Base-by-base conservation (phyloP, 1,284 basidiomycete genomes). In the Golubevia pallescens region DNA sequence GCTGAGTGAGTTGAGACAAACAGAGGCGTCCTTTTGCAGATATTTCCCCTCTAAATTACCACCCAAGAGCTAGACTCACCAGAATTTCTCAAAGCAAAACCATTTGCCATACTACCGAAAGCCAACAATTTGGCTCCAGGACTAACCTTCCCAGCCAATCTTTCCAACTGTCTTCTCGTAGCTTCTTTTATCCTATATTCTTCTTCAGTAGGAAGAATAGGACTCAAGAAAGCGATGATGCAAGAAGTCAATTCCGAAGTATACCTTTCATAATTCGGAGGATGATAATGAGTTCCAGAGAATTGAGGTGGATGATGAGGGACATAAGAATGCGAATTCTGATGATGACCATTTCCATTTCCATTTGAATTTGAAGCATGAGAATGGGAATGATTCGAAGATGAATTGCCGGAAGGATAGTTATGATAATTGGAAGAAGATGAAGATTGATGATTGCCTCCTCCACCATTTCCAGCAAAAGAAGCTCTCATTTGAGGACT, bases 61-160 rank as follows among this genome's bases (percentile, higher is more conserved):
- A n/a, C n/a, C n/a, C n/a, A n/a, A n/a, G n/a, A n/a, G n/a, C n/a
- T 16, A 21, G 20, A 87, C 91, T 81, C 73, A 93, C 94, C 95
- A 69, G 94, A 97, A 87, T 97, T 96, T 74, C 93, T 89, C 79
- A 97, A 89, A 80, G 93, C 95, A 87, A 94, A 96, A 80, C 92
- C 94, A 86, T 94, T 97, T 59, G 92, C 95, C 74, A 93, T 97
- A 63, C 81, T 84, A 24, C 96, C 96, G 86, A 99, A 99, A 60
- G 94, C 94, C 75, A 97, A 87, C 77, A 99, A 88, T 70, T 93
- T 91, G 74, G 93, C 93, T 74, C 94, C 91, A 54, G 94, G 95
- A 86, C 95, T 93, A 86, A 99, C 93, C 64, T 93, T 94, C 85
- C 93, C 91, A 86, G 97, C 96, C 86, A 98, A 90, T 73, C 93